phyloP scores from a whole-genome alignment of 2,329 filamentous ascomycete genomes.

The Aureobasidium musti region DNA sequence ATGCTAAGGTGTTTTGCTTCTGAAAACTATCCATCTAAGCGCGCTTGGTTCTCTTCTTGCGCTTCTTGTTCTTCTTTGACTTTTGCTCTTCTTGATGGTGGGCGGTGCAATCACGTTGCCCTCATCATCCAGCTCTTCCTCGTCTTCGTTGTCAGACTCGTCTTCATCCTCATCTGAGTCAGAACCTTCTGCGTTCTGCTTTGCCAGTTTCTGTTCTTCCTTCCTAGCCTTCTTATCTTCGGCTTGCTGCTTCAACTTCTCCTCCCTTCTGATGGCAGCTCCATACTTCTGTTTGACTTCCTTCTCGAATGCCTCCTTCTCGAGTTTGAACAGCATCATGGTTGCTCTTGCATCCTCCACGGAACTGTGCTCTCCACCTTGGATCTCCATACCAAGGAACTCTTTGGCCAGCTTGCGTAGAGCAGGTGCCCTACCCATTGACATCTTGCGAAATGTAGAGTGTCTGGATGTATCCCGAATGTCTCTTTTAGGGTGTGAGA shows the following conservation, averaged over 20 bases:
- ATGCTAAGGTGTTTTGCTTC: conserved; percentile 11
- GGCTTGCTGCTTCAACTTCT: conserved; percentile 29
- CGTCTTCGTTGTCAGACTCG: conserved; percentile 32
- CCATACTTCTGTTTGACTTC: conserved; percentile 71
- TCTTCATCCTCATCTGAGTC: conserved; percentile 30
- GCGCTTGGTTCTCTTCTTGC: conserved; percentile 42
- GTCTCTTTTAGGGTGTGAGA: conserved; percentile 76
- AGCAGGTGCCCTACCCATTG: conserved; percentile 67
- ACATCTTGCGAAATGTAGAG: conserved; percentile 70
- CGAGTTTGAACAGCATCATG: conserved; percentile 82
- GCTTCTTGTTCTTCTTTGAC: conserved; percentile 38
- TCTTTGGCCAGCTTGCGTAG: conserved; percentile 61
- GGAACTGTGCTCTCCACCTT: conserved; percentile 61
- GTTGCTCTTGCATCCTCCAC: conserved; percentile 81
- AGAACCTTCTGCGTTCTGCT: conserved; percentile 30
- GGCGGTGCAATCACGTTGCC: conserved; percentile 22
- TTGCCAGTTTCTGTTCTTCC: conserved; percentile 35
- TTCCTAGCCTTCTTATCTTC: conserved; percentile 31
- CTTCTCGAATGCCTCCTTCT: conserved; percentile 82
- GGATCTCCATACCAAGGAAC: conserved; percentile 61
- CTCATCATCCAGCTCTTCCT: conserved; percentile 33
- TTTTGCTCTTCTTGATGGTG: conserved; percentile 30
- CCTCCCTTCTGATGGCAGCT: conserved; percentile 35
- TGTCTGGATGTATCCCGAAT: conserved; percentile 84
- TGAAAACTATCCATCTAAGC: conserved; percentile 1